A percentile compares a stretch with the other conserved stretches of the same genome.
These are phyloP conservation scores for Pyrrhoderma noxium DNA, from an alignment of 1,284 basidiomycete species.

Conservation along the genomic window DNA sequence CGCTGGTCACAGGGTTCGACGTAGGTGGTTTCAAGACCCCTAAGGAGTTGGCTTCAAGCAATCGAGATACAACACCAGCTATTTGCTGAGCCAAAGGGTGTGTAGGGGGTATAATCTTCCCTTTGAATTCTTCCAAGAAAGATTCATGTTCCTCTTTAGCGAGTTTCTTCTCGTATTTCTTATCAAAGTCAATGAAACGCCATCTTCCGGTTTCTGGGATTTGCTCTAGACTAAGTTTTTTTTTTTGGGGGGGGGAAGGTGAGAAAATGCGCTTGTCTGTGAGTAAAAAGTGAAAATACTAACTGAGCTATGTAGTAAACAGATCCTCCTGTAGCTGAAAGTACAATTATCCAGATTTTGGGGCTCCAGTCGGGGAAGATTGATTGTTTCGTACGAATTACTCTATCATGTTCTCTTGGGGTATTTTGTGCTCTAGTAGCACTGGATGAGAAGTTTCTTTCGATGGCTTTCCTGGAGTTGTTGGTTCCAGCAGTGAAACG, in stretches of 20 bases:
- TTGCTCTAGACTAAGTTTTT: constrained; percentile 55
- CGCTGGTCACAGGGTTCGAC: background rate
- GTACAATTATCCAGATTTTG: background rate
- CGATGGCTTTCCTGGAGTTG: no score
- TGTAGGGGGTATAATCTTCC: constrained; percentile 56
- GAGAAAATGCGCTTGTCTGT: no score
- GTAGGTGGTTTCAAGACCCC: constrained; percentile 43
- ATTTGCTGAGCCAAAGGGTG: constrained; percentile 66
- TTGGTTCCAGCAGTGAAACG: no score
- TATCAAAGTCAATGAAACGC: constrained; percentile 76
- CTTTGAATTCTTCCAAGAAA: constrained; percentile 48
- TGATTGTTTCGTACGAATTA: no score
- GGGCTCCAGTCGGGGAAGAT: background rate
- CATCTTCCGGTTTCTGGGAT: constrained; percentile 79
- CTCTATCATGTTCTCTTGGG: no score
- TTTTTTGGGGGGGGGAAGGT: no score
- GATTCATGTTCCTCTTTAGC: constrained; percentile 44
- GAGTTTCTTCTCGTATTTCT: constrained; percentile 51
- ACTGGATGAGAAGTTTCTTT: no score
- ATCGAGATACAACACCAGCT: constrained; percentile 60
- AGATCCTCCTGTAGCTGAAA: constrained; percentile 29
- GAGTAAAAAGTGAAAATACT: constrained; percentile 22
- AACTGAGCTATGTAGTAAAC: constrained; percentile 57
- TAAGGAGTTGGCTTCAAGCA: constrained; percentile 68
- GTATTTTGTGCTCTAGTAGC: no score